Conservation (phyloP, 2,329 filamentous ascomycete species). For the Phialocephala subalpina region DNA sequence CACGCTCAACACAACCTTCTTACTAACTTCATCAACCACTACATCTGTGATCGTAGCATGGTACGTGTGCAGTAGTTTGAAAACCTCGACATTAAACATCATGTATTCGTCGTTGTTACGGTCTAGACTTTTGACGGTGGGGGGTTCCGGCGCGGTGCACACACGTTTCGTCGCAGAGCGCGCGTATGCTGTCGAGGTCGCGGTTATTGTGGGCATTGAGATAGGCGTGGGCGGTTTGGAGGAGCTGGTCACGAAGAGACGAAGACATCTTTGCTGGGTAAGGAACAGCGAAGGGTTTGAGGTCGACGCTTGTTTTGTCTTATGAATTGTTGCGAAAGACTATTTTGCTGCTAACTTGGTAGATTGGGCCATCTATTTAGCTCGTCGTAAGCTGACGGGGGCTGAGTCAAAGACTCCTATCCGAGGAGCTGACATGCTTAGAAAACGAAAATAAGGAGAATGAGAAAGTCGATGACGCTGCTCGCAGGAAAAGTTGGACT, state of each 20-base stretch:
- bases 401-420: too few relatives aligned
- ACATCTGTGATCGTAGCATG: conserved; percentile 4
- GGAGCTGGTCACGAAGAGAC: conserved; percentile 15
- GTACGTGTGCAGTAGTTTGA: conserved; percentile 12
- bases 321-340: too few relatives aligned
- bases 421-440: too few relatives aligned
- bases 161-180: conserved; percentile 9
- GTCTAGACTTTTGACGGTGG: conserved; percentile 11
- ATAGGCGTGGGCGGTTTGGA: conserved; percentile 9
- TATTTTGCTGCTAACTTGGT: too few relatives aligned
- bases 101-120: conserved; percentile 17
- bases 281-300: too few relatives aligned
- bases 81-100: conserved; percentile 11
- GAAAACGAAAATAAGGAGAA: too few relatives aligned
- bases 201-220: conserved; percentile 8
- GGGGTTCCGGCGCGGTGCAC: conserved; percentile 10
- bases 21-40: conserved; percentile 12
- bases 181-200: neutral
- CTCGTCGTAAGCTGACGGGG: too few relatives aligned
- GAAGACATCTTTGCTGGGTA: neutral
- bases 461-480: too few relatives aligned
- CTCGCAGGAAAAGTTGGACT: too few relatives aligned
- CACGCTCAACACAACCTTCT: conserved; percentile 11
- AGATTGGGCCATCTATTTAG: too few relatives aligned
- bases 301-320: too few relatives aligned